These are phyloP conservation scores for Citrus mangshanensis DNA, from an alignment of 345 rosid species.

Conservation along the genomic window DNA sequence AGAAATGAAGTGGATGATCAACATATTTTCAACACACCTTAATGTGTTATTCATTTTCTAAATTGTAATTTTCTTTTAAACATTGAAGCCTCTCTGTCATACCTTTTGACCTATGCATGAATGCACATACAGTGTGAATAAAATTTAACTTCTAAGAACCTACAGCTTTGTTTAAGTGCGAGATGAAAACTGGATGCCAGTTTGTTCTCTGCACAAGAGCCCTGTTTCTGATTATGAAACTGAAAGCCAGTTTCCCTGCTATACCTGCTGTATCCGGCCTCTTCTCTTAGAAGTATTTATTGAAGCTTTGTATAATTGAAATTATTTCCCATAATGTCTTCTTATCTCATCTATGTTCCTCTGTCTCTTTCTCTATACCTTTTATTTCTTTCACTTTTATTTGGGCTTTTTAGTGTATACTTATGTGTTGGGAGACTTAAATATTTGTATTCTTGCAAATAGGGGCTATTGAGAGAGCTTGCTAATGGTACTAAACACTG, in stretches of 20 bases:
- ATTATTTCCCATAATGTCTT: neutral
- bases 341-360: neutral
- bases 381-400: neutral
- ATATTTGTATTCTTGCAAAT: constrained; percentile 19
- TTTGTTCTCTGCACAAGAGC: neutral
- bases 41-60: neutral
- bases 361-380: neutral
- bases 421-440: neutral
- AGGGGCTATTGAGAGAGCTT: constrained; percentile 75
- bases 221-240: neutral
- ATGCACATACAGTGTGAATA: neutral
- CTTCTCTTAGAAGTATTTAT: neutral
- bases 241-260: neutral
- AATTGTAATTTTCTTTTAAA: neutral
- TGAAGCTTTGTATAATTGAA: neutral
- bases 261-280: neutral
- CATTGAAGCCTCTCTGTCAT: neutral
- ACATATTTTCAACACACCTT: neutral
- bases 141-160: neutral
- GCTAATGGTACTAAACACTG: constrained; percentile 69
- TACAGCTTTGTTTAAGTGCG: neutral
- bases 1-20: neutral
- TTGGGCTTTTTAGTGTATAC: neutral
- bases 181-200: neutral
- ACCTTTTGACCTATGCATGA: neutral